Base-by-base conservation (phyloP, 2,329 filamentous ascomycete genomes). In the Purpureocillium takamizusanense region DNA sequence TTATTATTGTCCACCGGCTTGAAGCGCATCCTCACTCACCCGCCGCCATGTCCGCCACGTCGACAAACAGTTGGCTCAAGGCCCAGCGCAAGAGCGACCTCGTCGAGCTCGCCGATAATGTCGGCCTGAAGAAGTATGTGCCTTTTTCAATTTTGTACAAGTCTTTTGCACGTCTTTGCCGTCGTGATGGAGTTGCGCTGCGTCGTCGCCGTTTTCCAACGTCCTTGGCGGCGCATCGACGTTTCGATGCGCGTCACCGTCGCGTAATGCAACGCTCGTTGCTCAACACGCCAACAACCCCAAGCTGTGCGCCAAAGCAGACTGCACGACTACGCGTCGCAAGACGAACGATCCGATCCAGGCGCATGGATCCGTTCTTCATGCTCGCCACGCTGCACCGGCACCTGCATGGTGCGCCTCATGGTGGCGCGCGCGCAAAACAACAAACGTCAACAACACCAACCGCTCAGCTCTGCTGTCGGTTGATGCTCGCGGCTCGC, bases 1-100 rank as follows among this genome's bases (percentile, higher is more conserved):
- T 30, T 30, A 4, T 30, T 30, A 13, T 30, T 13, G 12, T 12
- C 31, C 21, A 15, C 33, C 18, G 30, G 14, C 21, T 42, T 35
- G 31, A 9, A 36, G 13, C 21, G 21, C 21, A 25, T 25, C 10
- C 21, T 25, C 21, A 25, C 21, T 5, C 10, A 30, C 11, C 14
- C 35, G 33, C 34, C 45, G 42, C 46, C 42, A 55, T 53, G 47
- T 50, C 50, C 36, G 45, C 43, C 41, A 54, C 51, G 45, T 39
- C 46, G 46, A 73, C 57, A 51, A 78, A 82, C 56, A 76, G 78
- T 51, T 94, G 84, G 78, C 72, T 95, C 57, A 76, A 81, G 61
- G 74, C 75, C 60, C 84, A 92, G 73, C 82, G 84, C 68, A 94
- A 94, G 72, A 72, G 71, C 51, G 86, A 90, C 47, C 75, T 95